phyloP scores from a whole-genome alignment of 2,329 filamentous ascomycete species.

The Karstenula rhodostoma region DNA sequence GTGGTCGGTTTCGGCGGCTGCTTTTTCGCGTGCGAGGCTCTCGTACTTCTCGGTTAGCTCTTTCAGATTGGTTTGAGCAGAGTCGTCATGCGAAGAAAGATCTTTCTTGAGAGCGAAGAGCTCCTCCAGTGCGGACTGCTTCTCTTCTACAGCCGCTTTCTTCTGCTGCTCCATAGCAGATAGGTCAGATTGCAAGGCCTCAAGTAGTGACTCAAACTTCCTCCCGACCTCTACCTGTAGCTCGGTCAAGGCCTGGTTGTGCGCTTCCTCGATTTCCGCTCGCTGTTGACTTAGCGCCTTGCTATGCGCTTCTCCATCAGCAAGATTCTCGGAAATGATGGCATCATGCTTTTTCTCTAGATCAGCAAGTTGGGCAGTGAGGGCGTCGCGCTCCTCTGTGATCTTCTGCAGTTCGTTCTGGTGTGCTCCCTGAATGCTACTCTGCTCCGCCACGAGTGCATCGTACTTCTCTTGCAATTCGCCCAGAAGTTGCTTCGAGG shows the following conservation, averaged over 20 bases:
- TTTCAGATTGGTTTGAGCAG: slow-evolving; percentile 23
- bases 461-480: slow-evolving; percentile 40
- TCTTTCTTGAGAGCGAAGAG: slow-evolving; percentile 32
- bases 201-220: slow-evolving; percentile 39
- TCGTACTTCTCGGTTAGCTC: slow-evolving; percentile 41
- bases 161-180: slow-evolving; percentile 40
- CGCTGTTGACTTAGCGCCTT: slow-evolving; percentile 35
- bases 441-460: slow-evolving; percentile 31
- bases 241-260: slow-evolving; percentile 34
- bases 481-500: slow-evolving; percentile 36
- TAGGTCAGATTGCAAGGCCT: slow-evolving; percentile 37
- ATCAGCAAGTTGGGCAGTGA: slow-evolving; percentile 32
- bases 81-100: slow-evolving; percentile 27
- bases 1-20: slow-evolving; percentile 38
- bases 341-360: slow-evolving; percentile 32
- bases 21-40: slow-evolving; percentile 34
- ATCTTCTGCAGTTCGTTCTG: slow-evolving; percentile 32
- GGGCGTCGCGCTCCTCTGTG: slow-evolving; percentile 25
- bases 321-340: slow-evolving; percentile 24
- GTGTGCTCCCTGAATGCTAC: slow-evolving; percentile 22
- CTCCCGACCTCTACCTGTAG: slow-evolving; percentile 41
- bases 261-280: slow-evolving; percentile 38
- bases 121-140: slow-evolving; percentile 38
- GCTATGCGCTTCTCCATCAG: slow-evolving; percentile 30
- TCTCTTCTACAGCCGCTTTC: slow-evolving; percentile 32